phyloP scores from a whole-genome alignment of 140 eudicot genomes.

The Oenanthe javanica region DNA sequence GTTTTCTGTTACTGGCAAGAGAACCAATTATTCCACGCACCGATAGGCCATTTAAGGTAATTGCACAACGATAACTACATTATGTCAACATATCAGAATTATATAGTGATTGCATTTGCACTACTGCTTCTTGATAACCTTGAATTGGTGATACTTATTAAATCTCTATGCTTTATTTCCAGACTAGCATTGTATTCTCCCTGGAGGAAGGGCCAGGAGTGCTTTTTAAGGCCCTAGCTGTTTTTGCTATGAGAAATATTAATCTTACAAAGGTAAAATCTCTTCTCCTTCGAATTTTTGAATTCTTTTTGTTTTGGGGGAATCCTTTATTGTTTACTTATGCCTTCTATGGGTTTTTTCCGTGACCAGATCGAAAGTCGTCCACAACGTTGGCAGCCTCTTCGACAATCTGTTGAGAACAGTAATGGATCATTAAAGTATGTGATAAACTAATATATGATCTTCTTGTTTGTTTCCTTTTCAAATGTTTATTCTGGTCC shows the following conservation, averaged over 20 bases:
- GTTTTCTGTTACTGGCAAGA: conserved; percentile 54
- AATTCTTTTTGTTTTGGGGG: background rate
- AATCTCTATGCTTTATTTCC: background rate
- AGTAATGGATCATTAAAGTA: conserved; percentile 40
- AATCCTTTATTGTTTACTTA: background rate
- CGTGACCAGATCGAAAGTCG: conserved; percentile 53
- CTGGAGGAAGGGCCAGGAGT: conserved; percentile 57
- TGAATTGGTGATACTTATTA: background rate
- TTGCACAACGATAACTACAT: background rate
- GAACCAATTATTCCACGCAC: conserved; percentile 44
- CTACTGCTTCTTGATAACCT: background rate
- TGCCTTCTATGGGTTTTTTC: conserved; percentile 8
- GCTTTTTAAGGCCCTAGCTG: conserved; percentile 57
- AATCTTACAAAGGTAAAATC: conserved; percentile 49
- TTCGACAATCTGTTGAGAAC: conserved; percentile 34
- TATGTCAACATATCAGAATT: background rate
- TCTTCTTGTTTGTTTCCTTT: background rate
- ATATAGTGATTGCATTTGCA: background rate
- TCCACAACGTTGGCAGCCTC: conserved; percentile 50
- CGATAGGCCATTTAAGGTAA: conserved; percentile 50
- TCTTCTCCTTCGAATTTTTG: background rate
- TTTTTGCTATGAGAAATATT: conserved; percentile 50
- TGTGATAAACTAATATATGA: conserved; percentile 10
- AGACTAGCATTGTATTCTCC: conserved; percentile 59
- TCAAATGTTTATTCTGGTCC: background rate